A percentile compares a stretch with the other conserved stretches of the same genome.
These are phyloP conservation scores for Aphanomyces astaci DNA, from an alignment of 352 stramenopile genomes.

Conservation along the genomic window DNA sequence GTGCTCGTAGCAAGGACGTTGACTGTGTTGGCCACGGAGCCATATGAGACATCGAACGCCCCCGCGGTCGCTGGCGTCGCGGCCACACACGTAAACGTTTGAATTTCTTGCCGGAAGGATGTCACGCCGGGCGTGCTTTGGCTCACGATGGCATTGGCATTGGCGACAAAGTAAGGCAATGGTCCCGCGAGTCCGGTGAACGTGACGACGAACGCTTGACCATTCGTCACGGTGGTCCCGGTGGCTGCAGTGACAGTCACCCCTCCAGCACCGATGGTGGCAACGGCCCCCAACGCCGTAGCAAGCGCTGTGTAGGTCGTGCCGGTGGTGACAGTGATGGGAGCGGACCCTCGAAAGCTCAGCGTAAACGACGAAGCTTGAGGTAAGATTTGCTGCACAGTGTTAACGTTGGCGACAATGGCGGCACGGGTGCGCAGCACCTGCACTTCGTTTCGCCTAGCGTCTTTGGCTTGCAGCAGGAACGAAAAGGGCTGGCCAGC, in stretches of 20 bases:
- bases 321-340: constrained; percentile 28
- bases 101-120: constrained; percentile 56
- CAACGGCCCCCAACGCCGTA: constrained; percentile 60
- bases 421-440: constrained; percentile 52
- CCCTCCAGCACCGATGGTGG: constrained; percentile 69
- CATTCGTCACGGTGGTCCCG: constrained; percentile 27
- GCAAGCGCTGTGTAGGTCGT: constrained; percentile 42
- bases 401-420: constrained; percentile 34
- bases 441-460: constrained; percentile 56
- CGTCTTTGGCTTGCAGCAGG: constrained; percentile 88
- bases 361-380: constrained; percentile 36
- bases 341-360: constrained; percentile 52
- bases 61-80: constrained; percentile 31
- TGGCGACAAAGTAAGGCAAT: constrained; percentile 34
- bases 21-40: constrained; percentile 9
- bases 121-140: constrained; percentile 33
- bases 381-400: constrained; percentile 54
- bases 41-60: constrained; percentile 54
- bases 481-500: constrained; percentile 64
- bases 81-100: constrained; percentile 65
- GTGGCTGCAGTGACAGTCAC: constrained; percentile 57
- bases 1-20: constrained; percentile 3
- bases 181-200: constrained; percentile 49
- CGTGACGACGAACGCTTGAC: constrained; percentile 53
- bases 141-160: constrained; percentile 32